Evolutionary conservation across 768 basidiomycete genomes (phyloP).

Genomic region (Trametes cinnabarina): DNA sequence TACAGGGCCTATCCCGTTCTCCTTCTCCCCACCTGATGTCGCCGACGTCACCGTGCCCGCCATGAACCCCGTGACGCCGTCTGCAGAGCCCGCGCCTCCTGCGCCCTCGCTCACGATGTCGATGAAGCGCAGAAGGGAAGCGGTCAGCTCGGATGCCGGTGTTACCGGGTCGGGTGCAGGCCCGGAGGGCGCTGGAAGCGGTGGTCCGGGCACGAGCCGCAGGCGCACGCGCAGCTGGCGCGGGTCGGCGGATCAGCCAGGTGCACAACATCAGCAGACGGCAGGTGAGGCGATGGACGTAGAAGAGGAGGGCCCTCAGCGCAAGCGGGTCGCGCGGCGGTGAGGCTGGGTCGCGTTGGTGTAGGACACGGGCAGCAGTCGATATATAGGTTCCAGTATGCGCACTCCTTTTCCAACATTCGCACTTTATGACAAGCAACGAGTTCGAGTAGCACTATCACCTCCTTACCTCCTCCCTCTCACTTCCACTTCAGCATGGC

Average conservation of each 20-base stretch:
- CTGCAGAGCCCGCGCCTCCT: not conserved
- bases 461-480: not conserved
- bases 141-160: conserved; percentile 67
- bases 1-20: conserved; percentile 30
- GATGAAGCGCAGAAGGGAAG: conserved; percentile 68
- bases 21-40: conserved; percentile 21
- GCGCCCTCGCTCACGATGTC: not conserved
- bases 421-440: not conserved
- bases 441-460: not conserved
- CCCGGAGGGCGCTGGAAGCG: conserved; percentile 30
- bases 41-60: conserved; percentile 36
- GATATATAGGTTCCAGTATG: not conserved
- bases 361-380: not conserved
- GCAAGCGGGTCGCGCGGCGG: conserved; percentile 70
- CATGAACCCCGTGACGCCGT: conserved; percentile 40
- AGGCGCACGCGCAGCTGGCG: conserved; percentile 58
- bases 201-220: conserved; percentile 36
- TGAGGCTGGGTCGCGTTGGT: conserved; percentile 29
- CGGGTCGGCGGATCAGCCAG: conserved; percentile 16
- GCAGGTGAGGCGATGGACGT: conserved; percentile 58
- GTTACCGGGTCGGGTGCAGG: conserved; percentile 33
- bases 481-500: not conserved
- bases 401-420: not conserved
- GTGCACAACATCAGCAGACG: conserved; percentile 30
- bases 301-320: conserved; percentile 70